Conservation (phyloP, 129 eudicot species). For the Tagetes patula region DNA sequence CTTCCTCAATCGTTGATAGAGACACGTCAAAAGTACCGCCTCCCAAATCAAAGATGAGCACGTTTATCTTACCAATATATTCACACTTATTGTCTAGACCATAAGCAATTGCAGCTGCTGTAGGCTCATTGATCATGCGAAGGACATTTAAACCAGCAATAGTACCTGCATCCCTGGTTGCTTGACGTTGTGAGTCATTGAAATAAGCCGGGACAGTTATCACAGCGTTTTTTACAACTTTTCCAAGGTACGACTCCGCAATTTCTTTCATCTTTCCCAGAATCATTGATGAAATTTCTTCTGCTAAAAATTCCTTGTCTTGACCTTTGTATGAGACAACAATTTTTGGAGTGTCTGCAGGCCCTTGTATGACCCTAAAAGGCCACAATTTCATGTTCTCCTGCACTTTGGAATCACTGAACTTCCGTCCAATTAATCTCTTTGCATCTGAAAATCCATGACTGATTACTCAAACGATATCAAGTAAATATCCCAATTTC, state of each 20-base stretch:
- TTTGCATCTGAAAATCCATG: conserved; percentile 20
- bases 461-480: background rate
- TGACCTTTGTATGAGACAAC: conserved; percentile 26
- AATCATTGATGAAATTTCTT: conserved; percentile 37
- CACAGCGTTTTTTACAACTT: conserved; percentile 16
- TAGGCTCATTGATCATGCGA: conserved; percentile 32
- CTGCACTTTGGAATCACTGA: conserved; percentile 20
- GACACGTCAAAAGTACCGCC: conserved; percentile 33
- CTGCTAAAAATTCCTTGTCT: conserved; percentile 23
- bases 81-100: conserved; percentile 19
- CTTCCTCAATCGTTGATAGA: conserved; percentile 5
- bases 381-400: conserved; percentile 21
- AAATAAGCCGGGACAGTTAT: conserved; percentile 25
- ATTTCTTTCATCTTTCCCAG: conserved; percentile 31
- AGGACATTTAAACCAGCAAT: conserved; percentile 25
- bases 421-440: conserved; percentile 32
- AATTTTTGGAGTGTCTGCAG: conserved; percentile 14
- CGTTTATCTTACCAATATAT: conserved; percentile 20
- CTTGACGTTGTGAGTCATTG: conserved; percentile 30
- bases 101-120: conserved; percentile 36
- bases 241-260: conserved; percentile 19
- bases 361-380: conserved; percentile 23
- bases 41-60: conserved; percentile 31
- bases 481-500: background rate
- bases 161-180: conserved; percentile 27